These are phyloP conservation scores for bread wheat (Triticum aestivum) DNA, from an alignment of 176 grass and related monocot species.

Conservation along the genomic window IWGSC_CS_RefSeq_v2.1 NC_057813.1:55331901-55332400, in stretches of 20 bases:
- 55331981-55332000: constrained; percentile 96
- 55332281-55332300: neutral
- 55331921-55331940: constrained; percentile 62
- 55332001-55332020: constrained; percentile 28
- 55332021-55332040: neutral
- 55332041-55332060: neutral
- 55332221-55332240: neutral
- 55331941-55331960: constrained; percentile 89
- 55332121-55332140: neutral
- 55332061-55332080: no score
- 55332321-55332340: neutral
- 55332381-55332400: constrained; percentile 88
- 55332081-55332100: neutral
- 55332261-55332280: neutral
- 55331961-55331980: constrained; percentile 95
- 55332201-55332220: no score
- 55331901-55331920: no score
- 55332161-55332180: neutral
- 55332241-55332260: neutral
- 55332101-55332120: neutral
- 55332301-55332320: neutral
- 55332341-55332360: neutral
- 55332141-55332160: no score
- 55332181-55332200: neutral
- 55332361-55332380: constrained; percentile 75